Base-by-base conservation (phyloP, 352 stramenopile species). In the Phytophthora agathidicida region DNA sequence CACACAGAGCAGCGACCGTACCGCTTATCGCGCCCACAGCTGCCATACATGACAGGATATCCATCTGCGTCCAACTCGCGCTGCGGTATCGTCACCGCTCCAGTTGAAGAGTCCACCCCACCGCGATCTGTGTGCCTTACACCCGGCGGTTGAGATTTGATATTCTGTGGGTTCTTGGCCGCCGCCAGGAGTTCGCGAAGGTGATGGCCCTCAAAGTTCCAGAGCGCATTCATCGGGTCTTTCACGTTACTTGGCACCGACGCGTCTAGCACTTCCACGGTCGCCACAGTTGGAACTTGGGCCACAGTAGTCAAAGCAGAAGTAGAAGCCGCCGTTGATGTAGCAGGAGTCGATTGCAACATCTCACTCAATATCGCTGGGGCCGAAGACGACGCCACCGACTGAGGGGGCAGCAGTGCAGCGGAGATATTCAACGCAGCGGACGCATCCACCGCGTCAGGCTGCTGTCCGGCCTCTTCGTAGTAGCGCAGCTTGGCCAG, bases 1-100 rank as follows among this genome's bases (percentile, higher is more conserved):
- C 81, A 91, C 42, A 91, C 81, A 1, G 78, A 85, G 47, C 81
- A 91, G 27, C 81, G 74, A 45, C 75, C 78, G 51, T 91, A 91
- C 32, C 75, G 73, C 38, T 91, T 91, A 39, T 87, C 77, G 23
- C 81, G 76, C 5, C 81, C 81, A 47, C 81, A 89, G 33, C 77
- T 89, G 17, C 81, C 78, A 60, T 77, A 86, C 24, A 91, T 58
- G 4, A 91, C 50, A 0, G 71, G 65, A 26, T 77, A 64, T 10
- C 79, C 81, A 31, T 88, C 65, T 2, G 71, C 46, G 19, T 91
- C 81, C 9, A 80, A 36, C 7, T 69, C 61, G 1, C 56, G 35
- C n/a, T 42, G 44, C 22, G 23, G 35, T 16, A 23, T n/a, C 11
- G 26, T 23, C 22, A 36, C 23, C 9, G 28, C 28, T 65, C 27